phyloP scores from a whole-genome alignment of 495 filamentous ascomycete genomes.

The Penicillium subrubescens region DNA sequence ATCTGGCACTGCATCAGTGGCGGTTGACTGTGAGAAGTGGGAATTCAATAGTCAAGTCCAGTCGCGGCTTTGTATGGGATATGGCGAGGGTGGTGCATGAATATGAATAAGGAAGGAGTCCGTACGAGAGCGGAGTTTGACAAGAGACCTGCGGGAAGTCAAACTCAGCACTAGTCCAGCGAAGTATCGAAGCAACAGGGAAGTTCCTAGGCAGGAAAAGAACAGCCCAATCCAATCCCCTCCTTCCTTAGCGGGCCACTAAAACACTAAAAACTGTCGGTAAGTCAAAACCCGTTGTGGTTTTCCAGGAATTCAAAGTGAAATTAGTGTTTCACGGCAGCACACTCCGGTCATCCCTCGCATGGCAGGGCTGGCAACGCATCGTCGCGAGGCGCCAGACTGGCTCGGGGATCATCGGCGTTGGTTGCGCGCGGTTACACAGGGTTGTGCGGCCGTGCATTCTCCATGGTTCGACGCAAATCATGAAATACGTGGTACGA shows the following conservation, averaged over 20 bases:
- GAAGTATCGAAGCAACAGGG: background rate
- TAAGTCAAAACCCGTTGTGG: conserved; percentile 3
- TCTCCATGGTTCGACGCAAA: background rate
- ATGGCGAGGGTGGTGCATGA: background rate
- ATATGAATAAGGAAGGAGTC: background rate
- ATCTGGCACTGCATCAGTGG: conserved; percentile 15
- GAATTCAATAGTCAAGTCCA: background rate
- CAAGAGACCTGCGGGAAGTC: background rate
- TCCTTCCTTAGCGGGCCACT: background rate
- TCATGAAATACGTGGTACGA: background rate
- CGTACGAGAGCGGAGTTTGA: background rate
- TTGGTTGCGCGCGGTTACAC: background rate
- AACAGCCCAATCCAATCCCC: background rate
- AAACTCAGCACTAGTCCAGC: background rate
- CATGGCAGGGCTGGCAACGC: conserved; percentile 9
- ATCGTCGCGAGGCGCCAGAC: background rate
- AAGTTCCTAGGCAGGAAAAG: background rate
- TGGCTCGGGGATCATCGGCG: background rate
- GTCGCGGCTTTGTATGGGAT: background rate
- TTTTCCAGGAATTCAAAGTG: conserved; percentile 21
- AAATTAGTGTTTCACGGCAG: conserved; percentile 20
- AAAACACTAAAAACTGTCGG: conserved; percentile 7
- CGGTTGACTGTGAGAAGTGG: conserved; percentile 10
- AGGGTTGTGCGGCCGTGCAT: background rate
- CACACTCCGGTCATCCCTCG: conserved; percentile 16